A percentile compares a stretch with the other conserved stretches of the same genome.
These are phyloP conservation scores for Colletotrichum karsti DNA, from an alignment of 2,329 filamentous ascomycete genomes.

Conservation along the genomic window DNA sequence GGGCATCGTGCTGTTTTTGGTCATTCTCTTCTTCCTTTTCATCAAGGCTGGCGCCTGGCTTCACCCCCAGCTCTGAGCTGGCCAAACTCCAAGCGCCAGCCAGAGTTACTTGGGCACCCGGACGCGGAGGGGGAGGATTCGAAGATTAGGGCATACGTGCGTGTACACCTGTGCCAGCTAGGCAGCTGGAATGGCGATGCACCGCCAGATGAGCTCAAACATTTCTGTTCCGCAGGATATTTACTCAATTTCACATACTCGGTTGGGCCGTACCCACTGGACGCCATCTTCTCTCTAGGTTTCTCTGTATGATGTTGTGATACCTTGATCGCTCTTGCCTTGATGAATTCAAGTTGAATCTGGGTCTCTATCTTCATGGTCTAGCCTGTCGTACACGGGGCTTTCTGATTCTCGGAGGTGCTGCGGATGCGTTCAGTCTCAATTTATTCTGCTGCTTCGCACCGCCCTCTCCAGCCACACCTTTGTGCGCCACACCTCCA, in stretches of 20 bases:
- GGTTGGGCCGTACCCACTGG: not conserved
- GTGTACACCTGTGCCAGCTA: not conserved
- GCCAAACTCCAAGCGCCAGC: not conserved
- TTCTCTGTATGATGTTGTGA: not conserved
- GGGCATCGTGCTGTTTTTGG: not conserved
- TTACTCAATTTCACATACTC: not conserved
- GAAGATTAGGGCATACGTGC: not conserved
- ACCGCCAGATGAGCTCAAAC: not conserved
- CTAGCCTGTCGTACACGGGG: not conserved
- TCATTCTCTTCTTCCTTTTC: not conserved
- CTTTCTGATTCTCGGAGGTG: not conserved
- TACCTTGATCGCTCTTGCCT: not conserved
- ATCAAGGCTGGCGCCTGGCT: not conserved
- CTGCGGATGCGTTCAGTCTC: not conserved
- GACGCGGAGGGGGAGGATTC: not conserved
- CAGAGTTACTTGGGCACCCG: not conserved
- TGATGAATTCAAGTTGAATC: not conserved
- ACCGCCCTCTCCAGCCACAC: not conserved
- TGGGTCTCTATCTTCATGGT: not conserved
- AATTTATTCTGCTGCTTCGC: not conserved
- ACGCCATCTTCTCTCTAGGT: not conserved
- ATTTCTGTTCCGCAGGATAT: not conserved
- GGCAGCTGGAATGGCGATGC: not conserved
- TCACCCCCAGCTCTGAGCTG: not conserved
- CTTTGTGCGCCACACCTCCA: not conserved